Base-by-base conservation (phyloP, 2,329 filamentous ascomycete species). In the Diaporthe longicolla region DNA sequence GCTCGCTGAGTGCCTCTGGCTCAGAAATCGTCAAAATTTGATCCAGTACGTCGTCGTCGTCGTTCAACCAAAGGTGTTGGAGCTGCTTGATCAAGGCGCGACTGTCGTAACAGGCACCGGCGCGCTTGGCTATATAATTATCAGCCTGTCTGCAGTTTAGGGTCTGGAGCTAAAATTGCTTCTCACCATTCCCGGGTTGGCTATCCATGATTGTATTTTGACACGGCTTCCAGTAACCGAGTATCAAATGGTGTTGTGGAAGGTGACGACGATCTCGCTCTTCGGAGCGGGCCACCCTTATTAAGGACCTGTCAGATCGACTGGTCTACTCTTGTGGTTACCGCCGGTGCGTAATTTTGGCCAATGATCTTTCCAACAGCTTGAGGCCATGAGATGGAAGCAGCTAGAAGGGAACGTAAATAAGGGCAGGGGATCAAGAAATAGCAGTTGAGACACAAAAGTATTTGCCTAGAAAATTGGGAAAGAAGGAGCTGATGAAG, bases 41-140 rank as follows among this genome's bases (percentile, higher is more conserved):
- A 3, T 48, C 9, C 19, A 66, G 7, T 7, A 26, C 24, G 2
- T 15, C 4, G 5, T n/a, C 11, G 5, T 59, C 11, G 4, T 15
- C 5, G 3, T 10, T 40, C 13, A 73, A 21, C 3, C 57, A 13
- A 24, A 75, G 40, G 11, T 26, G 4, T 37, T 50, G 26, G 6
- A 75, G 71, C 17, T 73, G 70, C n/a, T 29, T 35, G 19, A 75
- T 29, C 8, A 73, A 13, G 4, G 5, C 24, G 4, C 24, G 55
- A 54, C 59, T 37, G 15, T 24, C 45, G 43, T 26, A 24, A 17
- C 3, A 5, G 13, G 8, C 21, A 17, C 10, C 24, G 11, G 5
- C 7, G 9, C 17, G 24, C 7, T 45, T 24, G 43, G 5, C 19
- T 24, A 11, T 26, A 15, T n/a, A 6, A 24, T 9, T n/a, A 10